phyloP scores from a whole-genome alignment of 2,329 filamentous ascomycete species.

The Talaromyces pinophilus region DNA sequence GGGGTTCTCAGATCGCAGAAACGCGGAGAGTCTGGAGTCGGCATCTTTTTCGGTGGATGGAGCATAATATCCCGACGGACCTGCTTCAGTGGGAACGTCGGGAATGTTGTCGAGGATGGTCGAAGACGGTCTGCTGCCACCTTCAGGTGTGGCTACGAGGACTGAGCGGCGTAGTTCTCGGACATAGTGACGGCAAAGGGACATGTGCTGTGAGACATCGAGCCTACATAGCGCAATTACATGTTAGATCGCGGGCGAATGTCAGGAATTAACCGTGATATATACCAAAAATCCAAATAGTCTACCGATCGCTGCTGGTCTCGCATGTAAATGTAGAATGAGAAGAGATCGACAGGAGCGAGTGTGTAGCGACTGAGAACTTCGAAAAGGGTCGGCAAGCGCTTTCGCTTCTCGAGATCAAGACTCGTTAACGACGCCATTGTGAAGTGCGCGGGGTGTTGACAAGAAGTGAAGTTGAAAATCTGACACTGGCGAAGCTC shows the following conservation, averaged over 20 bases:
- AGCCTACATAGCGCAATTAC: conserved; percentile 64
- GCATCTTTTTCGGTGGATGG: conserved; percentile 73
- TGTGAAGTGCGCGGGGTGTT: not conserved
- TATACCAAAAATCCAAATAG: conserved; percentile 95
- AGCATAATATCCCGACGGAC: conserved; percentile 58
- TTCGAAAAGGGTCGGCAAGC: conserved; percentile 92
- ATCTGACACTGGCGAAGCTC: not conserved
- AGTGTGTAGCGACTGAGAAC: conserved; percentile 92
- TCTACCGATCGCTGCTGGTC: conserved; percentile 98
- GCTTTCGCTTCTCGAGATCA: conserved; percentile 60
- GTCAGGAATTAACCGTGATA: conserved; percentile 5
- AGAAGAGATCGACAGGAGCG: conserved; percentile 93
- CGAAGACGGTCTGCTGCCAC: conserved; percentile 77
- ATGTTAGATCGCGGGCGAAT: conserved; percentile 23
- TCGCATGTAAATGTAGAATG: conserved; percentile 99
- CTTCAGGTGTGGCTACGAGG: conserved; percentile 86
- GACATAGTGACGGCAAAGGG: conserved; percentile 91
- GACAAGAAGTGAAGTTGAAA: not conserved
- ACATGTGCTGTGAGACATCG: conserved; percentile 99
- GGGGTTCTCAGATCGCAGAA: conserved; percentile 65
- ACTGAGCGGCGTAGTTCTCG: conserved; percentile 92
- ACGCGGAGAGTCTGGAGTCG: conserved; percentile 89
- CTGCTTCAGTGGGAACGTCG: conserved; percentile 54
- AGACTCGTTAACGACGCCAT: conserved; percentile 22
- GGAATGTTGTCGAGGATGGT: conserved; percentile 72